Evolutionary conservation across 495 filamentous ascomycete species (phyloP), one percentile per base, ranked within the genome.

Genomic region (Penicillium lagena): DNA sequence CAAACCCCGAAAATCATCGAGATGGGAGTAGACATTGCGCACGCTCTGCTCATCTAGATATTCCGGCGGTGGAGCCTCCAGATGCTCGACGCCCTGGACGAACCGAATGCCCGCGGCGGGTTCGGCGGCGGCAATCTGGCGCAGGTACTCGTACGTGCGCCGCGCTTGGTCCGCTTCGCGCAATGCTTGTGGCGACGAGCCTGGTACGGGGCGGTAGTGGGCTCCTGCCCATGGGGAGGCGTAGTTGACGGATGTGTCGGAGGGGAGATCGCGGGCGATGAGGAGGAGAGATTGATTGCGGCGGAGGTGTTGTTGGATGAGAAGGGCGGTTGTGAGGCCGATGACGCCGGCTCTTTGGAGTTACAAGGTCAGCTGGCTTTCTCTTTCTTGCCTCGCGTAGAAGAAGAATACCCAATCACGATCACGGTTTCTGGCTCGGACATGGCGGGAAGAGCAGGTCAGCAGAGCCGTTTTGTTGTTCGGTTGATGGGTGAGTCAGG

Each of bases 181-280:
- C 4, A 57, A 36, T n/a, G 56, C 44, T 37, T 72, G 69, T 7
- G 63, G 48, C 0, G 65, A 60, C 1, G 60, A 51, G 2, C 73
- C 74, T 0, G 77, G 75, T 2, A 81, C 64, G 10, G 73, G 75
- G 4, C 79, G 73, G 63, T 80, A 78, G 54, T 79, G 79, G 7
- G 77, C 80, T 45, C 80, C 80, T n/a, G 71, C 81, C 81, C 80
- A 84, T 8, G 78, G 73, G 6, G 80, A 82, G 42, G 80, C 74
- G 62, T 76, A 84, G 69, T 84, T 76, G 52, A 80, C 68, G 32
- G 79, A 76, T 12, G 59, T 67, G 41, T 60, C 54, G 45, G 56
- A 45, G 30, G 80, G 79, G 44, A 81, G 74, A 55, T 82, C 75
- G 31, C 68, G 66, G 42, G 80, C 78, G 11, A 82, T 55, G 43